Evolutionary conservation across 208 protist species (phyloP).

Genomic region (Trypanosoma cruzi): DNA sequence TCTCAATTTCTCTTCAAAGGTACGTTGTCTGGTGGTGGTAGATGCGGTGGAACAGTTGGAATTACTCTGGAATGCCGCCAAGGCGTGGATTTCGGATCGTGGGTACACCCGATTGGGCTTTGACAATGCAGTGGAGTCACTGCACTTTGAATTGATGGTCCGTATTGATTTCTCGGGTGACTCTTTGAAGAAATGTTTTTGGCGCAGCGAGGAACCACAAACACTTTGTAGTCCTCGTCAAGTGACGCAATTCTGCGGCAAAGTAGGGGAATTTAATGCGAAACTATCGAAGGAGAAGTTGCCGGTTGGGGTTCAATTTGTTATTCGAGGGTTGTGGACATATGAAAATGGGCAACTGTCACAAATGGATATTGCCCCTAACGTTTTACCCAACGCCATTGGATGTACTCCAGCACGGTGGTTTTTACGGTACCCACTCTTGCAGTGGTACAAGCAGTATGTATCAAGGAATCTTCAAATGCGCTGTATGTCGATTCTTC

Average conservation of each 20-base stretch:
- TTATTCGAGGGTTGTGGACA: conserved; percentile 14
- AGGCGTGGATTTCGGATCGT: conserved; percentile 15
- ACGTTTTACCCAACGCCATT: not conserved
- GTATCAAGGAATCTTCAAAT: not conserved
- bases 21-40: conserved; percentile 11
- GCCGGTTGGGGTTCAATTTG: conserved; percentile 23
- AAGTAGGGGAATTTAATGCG: conserved; percentile 10
- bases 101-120: conserved; percentile 21
- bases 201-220: not conserved
- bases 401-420: conserved; percentile 9
- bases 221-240: not conserved
- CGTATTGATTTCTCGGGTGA: conserved; percentile 10
- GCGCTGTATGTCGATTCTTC: conserved; percentile 1
- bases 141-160: conserved; percentile 17
- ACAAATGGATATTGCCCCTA: not conserved
- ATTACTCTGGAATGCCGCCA: conserved; percentile 26
- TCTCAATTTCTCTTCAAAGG: conserved; percentile 13
- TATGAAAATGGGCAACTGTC: not conserved
- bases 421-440: conserved; percentile 8
- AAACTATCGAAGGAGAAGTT: conserved; percentile 6
- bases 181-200: too few species aligned
- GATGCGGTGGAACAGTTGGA: conserved; percentile 24
- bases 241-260: not conserved
- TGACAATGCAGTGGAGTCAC: conserved; percentile 20
- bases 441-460: conserved; percentile 16